Evolutionary conservation across 345 rosid genomes (phyloP).

Genomic region (Odontarrhena argentea): DNA sequence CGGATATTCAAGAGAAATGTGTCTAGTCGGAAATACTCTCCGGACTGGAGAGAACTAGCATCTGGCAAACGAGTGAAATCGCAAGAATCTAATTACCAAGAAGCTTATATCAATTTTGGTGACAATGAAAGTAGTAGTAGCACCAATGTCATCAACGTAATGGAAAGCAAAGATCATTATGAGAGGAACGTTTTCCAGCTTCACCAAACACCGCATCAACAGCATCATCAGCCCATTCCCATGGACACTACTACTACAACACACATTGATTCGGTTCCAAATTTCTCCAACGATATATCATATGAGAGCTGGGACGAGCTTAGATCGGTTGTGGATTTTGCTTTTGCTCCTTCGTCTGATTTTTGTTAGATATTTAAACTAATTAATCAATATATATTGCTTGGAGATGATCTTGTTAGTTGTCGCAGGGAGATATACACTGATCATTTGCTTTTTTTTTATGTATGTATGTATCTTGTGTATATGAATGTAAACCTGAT

Average conservation of each 20-base stretch:
- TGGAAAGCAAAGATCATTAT: constrained; percentile 34
- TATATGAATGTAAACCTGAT: background rate
- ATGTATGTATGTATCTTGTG: constrained; percentile 7
- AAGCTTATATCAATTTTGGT: constrained; percentile 55
- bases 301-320: constrained; percentile 79
- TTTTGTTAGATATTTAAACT: constrained; percentile 13
- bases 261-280: constrained; percentile 37
- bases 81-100: constrained; percentile 39
- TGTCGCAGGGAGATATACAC: constrained; percentile 8
- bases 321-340: constrained; percentile 64
- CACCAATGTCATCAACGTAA: constrained; percentile 35
- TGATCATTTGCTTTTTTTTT: constrained; percentile 5
- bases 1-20: constrained; percentile 69
- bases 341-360: constrained; percentile 48
- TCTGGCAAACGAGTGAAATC: constrained; percentile 33
- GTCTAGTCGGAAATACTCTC: constrained; percentile 52
- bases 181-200: constrained; percentile 32
- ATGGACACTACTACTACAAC: constrained; percentile 46
- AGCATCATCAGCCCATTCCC: constrained; percentile 31
- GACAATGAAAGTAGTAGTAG: constrained; percentile 40
- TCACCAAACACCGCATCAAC: constrained; percentile 13
- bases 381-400: constrained; percentile 7
- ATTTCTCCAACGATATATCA: constrained; percentile 36
- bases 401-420: constrained; percentile 16
- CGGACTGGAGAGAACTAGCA: constrained; percentile 63